A percentile compares a stretch with the other conserved stretches of the same genome.
Conservation (phyloP, 2,329 filamentous ascomycete species). For the Penicillium sp. region DNA sequence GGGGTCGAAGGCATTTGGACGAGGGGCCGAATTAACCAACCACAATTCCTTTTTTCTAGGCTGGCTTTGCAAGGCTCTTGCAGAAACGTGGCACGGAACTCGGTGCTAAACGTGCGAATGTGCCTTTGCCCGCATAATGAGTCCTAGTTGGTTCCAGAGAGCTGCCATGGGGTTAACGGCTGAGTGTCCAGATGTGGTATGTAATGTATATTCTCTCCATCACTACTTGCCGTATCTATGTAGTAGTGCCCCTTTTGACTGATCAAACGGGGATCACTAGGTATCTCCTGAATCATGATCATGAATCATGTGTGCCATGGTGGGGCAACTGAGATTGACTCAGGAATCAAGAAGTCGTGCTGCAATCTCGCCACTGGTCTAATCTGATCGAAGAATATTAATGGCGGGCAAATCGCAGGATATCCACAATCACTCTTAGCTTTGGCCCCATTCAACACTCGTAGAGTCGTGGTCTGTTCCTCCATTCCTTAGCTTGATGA, state of each 20-base stretch:
- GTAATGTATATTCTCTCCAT: too few relatives aligned
- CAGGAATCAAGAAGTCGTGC: not conserved
- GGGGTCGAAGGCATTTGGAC: not conserved
- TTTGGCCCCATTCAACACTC: not conserved
- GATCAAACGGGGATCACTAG: too few relatives aligned
- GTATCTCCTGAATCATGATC: not conserved
- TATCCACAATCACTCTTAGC: not conserved
- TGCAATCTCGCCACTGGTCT: not conserved
- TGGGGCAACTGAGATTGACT: constrained; percentile 14
- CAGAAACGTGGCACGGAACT: not conserved
- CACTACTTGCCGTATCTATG: too few relatives aligned
- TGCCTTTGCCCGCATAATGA: not conserved
- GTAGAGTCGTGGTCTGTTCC: not conserved
- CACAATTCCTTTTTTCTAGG: not conserved
- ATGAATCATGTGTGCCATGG: constrained; percentile 9
- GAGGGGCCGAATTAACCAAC: not conserved
- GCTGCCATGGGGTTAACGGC: not conserved
- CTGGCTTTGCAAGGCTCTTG: not conserved
- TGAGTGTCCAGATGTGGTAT: not conserved
- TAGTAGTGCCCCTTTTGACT: not conserved
- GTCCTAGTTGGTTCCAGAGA: not conserved
- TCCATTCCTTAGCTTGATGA: too few relatives aligned
- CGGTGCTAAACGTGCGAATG: not conserved
- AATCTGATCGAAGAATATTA: not conserved
- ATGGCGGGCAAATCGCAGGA: not conserved